Percentiles rank a stretch among this genome's conserved stretches.
Conservation (phyloP, 164 flowering plant species). For the Vitis vinifera region DNA sequence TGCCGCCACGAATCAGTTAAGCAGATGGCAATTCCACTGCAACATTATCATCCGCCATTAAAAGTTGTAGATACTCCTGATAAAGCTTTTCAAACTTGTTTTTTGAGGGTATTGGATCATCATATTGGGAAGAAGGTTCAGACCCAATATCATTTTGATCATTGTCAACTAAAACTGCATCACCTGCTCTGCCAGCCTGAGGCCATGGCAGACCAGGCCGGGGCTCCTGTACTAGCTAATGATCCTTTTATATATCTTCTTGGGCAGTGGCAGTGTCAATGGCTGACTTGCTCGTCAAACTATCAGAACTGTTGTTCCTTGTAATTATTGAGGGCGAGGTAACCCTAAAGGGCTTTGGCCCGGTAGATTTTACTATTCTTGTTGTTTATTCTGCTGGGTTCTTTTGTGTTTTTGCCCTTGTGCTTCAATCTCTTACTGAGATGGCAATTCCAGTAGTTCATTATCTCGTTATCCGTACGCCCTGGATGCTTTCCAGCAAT, state of each 20-base stretch:
- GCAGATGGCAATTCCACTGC: too few relatives aligned
- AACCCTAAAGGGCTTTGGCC: constrained; percentile 4
- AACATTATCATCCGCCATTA: too few relatives aligned
- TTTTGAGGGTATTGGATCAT: neutral
- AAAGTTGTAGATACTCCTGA: neutral
- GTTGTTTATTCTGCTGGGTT: neutral
- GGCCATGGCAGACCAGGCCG: neutral
- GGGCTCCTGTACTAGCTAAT: neutral
- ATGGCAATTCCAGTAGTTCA: constrained; percentile 24
- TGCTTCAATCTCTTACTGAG: neutral
- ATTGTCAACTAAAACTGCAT: neutral
- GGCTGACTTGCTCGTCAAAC: neutral
- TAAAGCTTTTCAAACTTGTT: neutral
- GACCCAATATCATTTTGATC: neutral
- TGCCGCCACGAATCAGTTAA: too few relatives aligned
- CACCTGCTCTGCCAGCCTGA: neutral
- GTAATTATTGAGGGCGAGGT: neutral
- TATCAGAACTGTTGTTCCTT: neutral
- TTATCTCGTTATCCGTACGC: constrained; percentile 25
- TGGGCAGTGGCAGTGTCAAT: neutral
- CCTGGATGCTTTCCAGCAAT: constrained; percentile 24
- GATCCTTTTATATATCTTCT: neutral
- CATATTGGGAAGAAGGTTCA: neutral
- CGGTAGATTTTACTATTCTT: neutral
- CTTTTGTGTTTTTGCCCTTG: neutral